Percentiles rank a stretch among this genome's conserved stretches.
These are phyloP conservation scores for Fusarium nanum DNA, from an alignment of 2,329 filamentous ascomycete genomes.

Conservation along the genomic window DNA sequence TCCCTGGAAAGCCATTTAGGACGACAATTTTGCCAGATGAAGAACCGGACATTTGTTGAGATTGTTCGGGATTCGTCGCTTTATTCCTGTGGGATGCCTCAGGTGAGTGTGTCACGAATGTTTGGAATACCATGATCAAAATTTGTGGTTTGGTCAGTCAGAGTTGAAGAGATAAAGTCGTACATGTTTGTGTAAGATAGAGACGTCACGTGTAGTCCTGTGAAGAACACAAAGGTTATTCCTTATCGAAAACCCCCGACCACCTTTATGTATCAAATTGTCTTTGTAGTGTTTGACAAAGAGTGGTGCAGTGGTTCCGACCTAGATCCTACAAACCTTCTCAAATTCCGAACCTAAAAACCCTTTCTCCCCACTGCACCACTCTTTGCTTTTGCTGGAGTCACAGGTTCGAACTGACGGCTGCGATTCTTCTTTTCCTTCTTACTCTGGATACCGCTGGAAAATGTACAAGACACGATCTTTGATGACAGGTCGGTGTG, in stretches of 20 bases:
- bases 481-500: no score
- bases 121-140: neutral
- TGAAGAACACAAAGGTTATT: no score
- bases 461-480: no score
- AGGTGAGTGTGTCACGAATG: neutral
- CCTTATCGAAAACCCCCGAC: no score
- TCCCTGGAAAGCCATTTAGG: constrained; percentile 39
- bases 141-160: neutral
- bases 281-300: neutral
- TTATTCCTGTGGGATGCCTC: rapidly evolving
- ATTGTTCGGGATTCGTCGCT: neutral
- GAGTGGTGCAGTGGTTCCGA: neutral
- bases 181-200: no score
- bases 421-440: neutral
- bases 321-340: neutral
- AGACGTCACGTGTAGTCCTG: neutral
- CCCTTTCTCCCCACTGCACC: neutral
- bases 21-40: constrained; percentile 19
- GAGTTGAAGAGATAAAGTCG: no score
- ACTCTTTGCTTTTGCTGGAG: neutral
- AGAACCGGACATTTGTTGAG: no score
- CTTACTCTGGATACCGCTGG: neutral
- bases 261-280: no score
- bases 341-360: neutral
- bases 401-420: neutral